Percentiles rank a stretch among this genome's conserved stretches.
phyloP scores from a whole-genome alignment of 1,284 basidiomycete genomes.

The Irpex sp. region DNA sequence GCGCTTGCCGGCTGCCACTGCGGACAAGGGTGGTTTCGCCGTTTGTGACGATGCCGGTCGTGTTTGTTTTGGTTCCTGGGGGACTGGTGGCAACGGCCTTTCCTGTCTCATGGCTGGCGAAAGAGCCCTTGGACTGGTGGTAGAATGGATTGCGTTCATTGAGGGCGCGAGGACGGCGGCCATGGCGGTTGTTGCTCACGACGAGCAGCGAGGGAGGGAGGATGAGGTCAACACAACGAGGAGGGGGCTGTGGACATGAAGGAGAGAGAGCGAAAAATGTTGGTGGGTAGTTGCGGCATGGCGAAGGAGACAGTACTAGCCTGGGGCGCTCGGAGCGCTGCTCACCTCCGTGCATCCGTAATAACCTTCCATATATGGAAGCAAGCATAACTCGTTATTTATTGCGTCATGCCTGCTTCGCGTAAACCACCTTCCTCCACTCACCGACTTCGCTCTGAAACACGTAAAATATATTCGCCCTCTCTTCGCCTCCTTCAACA shows the following conservation, averaged over 20 bases:
- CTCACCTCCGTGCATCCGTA: background rate
- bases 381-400: background rate
- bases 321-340: background rate
- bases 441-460: too few relatives aligned
- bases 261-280: slow-evolving; percentile 1
- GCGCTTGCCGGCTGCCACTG: slow-evolving; percentile 11
- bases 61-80: background rate
- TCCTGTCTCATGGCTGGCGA: slow-evolving; percentile 1
- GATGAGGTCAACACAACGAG: background rate
- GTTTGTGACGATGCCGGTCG: background rate
- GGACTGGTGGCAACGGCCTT: slow-evolving; percentile 9
- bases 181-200: background rate
- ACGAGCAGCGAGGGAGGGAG: background rate
- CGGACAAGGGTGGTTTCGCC: slow-evolving; percentile 1
- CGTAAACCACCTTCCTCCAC: background rate
- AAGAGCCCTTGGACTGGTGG: background rate
- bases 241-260: slow-evolving; percentile 6
- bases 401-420: background rate
- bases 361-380: background rate
- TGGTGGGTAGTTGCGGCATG: background rate
- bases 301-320: background rate
- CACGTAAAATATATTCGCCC: too few relatives aligned
- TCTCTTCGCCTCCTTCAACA: too few relatives aligned
- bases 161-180: slow-evolving; percentile 3
- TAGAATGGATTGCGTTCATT: background rate